Evolutionary conservation across 805 yeast species (phyloP), one percentile per base, ranked within the genome.

Genomic region (Maudiozyma bulderi): DNA sequence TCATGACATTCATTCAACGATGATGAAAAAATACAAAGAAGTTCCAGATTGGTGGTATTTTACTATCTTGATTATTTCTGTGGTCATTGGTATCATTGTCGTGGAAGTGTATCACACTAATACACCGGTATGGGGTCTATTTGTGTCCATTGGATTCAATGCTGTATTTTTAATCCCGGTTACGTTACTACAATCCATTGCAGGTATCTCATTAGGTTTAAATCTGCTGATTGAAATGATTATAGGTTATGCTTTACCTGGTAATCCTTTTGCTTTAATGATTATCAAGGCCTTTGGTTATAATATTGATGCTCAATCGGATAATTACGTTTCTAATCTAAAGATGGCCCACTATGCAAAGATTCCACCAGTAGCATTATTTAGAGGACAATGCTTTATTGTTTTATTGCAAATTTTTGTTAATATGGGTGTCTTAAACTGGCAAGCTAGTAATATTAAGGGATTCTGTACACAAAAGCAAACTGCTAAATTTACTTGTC

Each of bases 41-140:
- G 84, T 80, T 30, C 86, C 91, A n/a, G 97, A 90, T 69, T 90
- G 65, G 72, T 47, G 59, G 67, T 48, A 71, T 71, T 50, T 53
- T 15, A 58, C 76, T 40, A 49, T 77, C n/a, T 53, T 68, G 11
- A 69, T 81, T 30, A 67, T 80, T 8, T 53, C 70, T 2, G 64
- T 75, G 41, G 63, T 73, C 64, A 72, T 61, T 48, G 65, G 59
- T 26, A 54, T 74, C 15, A 50, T 65, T 0, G 66, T 72, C 39
- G 70, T 73, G 6, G 50, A 64, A 40, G 58, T 70, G 13, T 75
- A 72, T 53, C 77, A 58, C 41, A 65, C 71, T 8, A 66, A 77
- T 45, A 76, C 83, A 5, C 83, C 84, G 15, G 77, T 78, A 28
- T 80, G 84, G 84, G 74, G 77, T 30, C 67, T 80, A 40, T 74